phyloP scores from a whole-genome alignment of 192 early-diverging fungal genomes.

The Helicostylum pulchrum region DNA sequence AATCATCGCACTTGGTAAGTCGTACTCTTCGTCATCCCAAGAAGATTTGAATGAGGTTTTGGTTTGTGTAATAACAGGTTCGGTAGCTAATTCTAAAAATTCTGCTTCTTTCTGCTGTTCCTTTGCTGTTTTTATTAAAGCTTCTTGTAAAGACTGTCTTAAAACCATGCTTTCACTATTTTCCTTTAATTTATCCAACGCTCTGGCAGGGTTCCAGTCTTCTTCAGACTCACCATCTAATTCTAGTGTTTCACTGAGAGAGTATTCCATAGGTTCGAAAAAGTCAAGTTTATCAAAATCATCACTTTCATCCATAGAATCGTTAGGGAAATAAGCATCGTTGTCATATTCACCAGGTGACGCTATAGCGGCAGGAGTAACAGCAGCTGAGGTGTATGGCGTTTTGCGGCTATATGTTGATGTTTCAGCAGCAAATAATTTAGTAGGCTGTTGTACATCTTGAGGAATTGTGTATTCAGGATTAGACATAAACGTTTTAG shows the following conservation, averaged over 20 bases:
- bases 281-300: constrained; percentile 1
- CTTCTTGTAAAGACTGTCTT: constrained; percentile 3
- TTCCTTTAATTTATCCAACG: constrained; percentile 1
- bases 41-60: constrained; percentile 2
- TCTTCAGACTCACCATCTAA: not conserved
- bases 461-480: not conserved
- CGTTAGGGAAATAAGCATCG: not conserved
- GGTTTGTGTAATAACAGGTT: not conserved
- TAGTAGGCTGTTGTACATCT: not conserved
- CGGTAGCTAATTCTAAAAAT: not conserved
- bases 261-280: not conserved
- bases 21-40: not conserved
- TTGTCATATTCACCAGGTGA: not conserved
- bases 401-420: constrained; percentile 15
- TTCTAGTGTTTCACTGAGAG: not conserved
- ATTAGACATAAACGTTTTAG: not conserved
- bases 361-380: constrained; percentile 6
- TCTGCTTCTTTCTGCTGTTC: not conserved
- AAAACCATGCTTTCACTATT: constrained; percentile 19
- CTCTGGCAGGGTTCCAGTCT: constrained; percentile 12
- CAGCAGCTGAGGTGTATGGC: constrained; percentile 21
- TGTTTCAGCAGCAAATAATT: not conserved
- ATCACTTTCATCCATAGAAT: not conserved
- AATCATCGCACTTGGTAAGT: not conserved
- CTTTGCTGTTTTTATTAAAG: not conserved